Evolutionary conservation across 768 basidiomycete species (phyloP).

Genomic region (Naganishia vaughanmartiniae): DNA sequence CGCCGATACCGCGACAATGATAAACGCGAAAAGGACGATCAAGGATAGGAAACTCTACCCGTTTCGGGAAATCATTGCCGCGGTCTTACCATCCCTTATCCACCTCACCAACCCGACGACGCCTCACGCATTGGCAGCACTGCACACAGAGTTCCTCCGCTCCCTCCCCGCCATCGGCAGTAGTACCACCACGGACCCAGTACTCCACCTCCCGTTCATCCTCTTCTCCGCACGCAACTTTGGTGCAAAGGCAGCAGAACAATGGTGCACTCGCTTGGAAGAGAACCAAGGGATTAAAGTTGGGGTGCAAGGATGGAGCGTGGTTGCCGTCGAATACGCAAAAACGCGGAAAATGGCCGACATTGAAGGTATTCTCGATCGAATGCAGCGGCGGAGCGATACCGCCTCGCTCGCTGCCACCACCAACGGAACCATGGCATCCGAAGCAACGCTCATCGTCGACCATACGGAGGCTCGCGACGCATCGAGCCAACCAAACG

Average conservation of each 20-base stretch:
- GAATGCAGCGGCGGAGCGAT: not conserved
- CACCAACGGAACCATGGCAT: not conserved
- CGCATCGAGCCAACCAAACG: not conserved
- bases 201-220: slow-evolving; percentile 23
- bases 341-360: slow-evolving; percentile 5
- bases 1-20: not conserved
- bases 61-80: slow-evolving; percentile 13
- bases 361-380: not conserved
- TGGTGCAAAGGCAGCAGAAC: slow-evolving; percentile 1
- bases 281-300: not conserved
- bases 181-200: not conserved
- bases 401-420: not conserved
- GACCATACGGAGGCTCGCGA: not conserved
- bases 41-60: slow-evolving; percentile 10
- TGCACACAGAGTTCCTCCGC: slow-evolving; percentile 3
- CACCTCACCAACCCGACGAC: slow-evolving; percentile 13
- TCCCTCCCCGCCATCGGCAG: not conserved
- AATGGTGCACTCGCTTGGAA: slow-evolving; percentile 5
- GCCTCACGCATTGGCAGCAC: not conserved
- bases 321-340: slow-evolving; percentile 20
- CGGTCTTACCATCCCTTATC: slow-evolving; percentile 1
- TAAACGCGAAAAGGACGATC: not conserved
- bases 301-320: slow-evolving; percentile 25
- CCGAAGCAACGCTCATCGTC: too few relatives aligned
- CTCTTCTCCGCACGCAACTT: not conserved